Percentiles rank a stretch among this genome's conserved stretches.
Conservation (phyloP, 2,329 filamentous ascomycete genomes). For the Canariomyces notabilis region DNA sequence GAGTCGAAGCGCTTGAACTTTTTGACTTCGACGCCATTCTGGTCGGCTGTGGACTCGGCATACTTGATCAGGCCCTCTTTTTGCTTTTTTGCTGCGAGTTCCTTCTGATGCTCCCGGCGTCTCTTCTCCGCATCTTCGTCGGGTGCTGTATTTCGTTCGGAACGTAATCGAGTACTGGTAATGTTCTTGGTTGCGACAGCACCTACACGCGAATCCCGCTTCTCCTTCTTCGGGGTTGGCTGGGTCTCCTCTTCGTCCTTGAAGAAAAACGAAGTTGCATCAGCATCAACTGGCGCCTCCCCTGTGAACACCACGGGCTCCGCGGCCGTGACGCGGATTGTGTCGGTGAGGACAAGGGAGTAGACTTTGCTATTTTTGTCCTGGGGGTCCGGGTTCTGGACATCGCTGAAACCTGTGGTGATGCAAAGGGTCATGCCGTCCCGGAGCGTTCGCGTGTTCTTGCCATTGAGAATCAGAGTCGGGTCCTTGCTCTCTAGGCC, state of each 20-base stretch:
- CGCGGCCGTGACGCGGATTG: conserved; percentile 75
- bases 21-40: conserved; percentile 90
- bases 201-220: conserved; percentile 75
- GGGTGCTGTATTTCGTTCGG: conserved; percentile 79
- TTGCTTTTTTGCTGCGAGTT: conserved; percentile 81
- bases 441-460: conserved; percentile 76
- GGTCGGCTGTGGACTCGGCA: conserved; percentile 73
- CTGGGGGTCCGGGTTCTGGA: conserved; percentile 80
- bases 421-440: conserved; percentile 97
- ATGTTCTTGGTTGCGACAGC: conserved; percentile 94
- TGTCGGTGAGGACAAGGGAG: conserved; percentile 86
- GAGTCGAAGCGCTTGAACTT: conserved; percentile 99
- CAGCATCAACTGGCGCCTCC: conserved; percentile 83
- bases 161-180: conserved; percentile 85
- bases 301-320: conserved; percentile 89
- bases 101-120: conserved; percentile 87
- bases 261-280: conserved; percentile 97
- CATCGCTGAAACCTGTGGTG: conserved; percentile 82
- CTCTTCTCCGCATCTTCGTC: conserved; percentile 87
- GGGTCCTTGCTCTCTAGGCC: conserved; percentile 86
- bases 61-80: conserved; percentile 81
- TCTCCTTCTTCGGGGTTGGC: conserved; percentile 83
- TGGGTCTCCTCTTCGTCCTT: conserved; percentile 90
- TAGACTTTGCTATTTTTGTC: conserved; percentile 88
- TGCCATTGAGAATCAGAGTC: conserved; percentile 78